Conservation (phyloP, 768 basidiomycete species). For the Amanita exitialis region DNA sequence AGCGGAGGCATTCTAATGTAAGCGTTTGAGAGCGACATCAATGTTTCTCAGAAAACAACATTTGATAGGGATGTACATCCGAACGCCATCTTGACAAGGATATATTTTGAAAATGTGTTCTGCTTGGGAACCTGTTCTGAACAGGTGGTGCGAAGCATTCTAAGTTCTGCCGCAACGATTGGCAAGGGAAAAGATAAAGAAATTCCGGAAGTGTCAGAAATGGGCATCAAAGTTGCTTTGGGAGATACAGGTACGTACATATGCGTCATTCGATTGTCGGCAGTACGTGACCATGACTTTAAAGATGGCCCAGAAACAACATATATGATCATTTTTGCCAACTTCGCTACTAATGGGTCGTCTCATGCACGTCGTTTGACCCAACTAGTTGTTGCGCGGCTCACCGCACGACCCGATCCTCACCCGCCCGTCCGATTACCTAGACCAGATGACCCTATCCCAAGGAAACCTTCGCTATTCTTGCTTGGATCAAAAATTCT, state of each 20-base stretch:
- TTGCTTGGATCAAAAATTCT: constrained; percentile 16
- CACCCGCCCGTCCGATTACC: constrained; percentile 30
- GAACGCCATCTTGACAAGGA: constrained; percentile 42
- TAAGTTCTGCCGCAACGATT: neutral
- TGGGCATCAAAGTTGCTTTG: constrained; percentile 56
- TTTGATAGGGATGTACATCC: constrained; percentile 59
- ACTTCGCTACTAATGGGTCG: constrained; percentile 2
- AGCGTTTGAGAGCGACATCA: neutral
- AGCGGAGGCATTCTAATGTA: constrained; percentile 35
- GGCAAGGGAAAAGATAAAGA: neutral
- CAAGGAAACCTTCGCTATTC: constrained; percentile 50
- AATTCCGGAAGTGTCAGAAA: constrained; percentile 25
- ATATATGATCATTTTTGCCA: constrained; percentile 47
- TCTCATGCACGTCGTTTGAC: constrained; percentile 15
- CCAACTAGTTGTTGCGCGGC: constrained; percentile 46
- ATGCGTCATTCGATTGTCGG: neutral
- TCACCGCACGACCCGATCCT: constrained; percentile 31
- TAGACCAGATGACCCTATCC: constrained; percentile 73
- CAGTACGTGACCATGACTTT: neutral
- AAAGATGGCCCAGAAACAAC: constrained; percentile 63
- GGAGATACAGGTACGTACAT: constrained; percentile 50
- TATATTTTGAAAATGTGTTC: constrained; percentile 66
- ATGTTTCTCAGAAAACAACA: neutral
- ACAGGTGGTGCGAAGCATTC: neutral
- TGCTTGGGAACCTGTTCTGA: constrained; percentile 32